These are phyloP conservation scores for Platismatia glauca DNA, from an alignment of 495 filamentous ascomycete genomes.

Conservation along the genomic window DNA sequence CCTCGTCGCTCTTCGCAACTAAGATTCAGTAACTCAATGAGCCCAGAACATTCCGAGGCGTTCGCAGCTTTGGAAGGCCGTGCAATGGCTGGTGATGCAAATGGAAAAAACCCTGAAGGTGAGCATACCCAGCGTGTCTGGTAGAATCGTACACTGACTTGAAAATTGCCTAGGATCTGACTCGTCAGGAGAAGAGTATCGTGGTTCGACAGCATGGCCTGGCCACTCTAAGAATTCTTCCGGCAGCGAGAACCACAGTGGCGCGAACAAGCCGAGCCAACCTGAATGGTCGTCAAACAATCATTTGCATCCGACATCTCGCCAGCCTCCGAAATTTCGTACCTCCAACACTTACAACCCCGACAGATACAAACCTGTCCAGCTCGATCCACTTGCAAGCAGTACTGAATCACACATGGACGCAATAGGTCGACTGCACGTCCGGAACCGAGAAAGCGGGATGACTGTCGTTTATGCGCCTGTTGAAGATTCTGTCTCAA, in stretches of 20 bases:
- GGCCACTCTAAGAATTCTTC: conserved; percentile 7
- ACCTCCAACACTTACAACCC: conserved; percentile 2
- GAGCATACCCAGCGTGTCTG: not conserved
- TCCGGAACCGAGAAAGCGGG: conserved; percentile 23
- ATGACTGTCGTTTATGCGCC: conserved; percentile 7
- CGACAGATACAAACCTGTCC: conserved; percentile 15
- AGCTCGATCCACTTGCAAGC: conserved; percentile 34
- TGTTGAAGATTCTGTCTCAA: conserved; percentile 6
- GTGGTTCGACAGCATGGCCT: conserved; percentile 5
- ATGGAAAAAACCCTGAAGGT: conserved; percentile 3
- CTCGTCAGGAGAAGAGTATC: conserved; percentile 6
- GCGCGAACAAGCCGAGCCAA: not conserved
- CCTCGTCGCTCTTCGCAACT: conserved; percentile 31
- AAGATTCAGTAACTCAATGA: conserved; percentile 23
- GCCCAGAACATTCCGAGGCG: conserved; percentile 3
- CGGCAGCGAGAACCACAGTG: not conserved
- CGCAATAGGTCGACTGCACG: conserved; percentile 39
- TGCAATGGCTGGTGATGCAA: not conserved
- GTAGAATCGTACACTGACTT: not conserved
- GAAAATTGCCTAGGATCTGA: conserved; percentile 2
- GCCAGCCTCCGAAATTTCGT: not conserved
- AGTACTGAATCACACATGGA: conserved; percentile 37
- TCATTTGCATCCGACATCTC: conserved; percentile 6
- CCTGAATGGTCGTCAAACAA: not conserved
- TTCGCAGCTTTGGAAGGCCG: conserved; percentile 1